These are phyloP conservation scores for Mycena vulgaris DNA, from an alignment of 768 basidiomycete species.

Conservation along the genomic window DNA sequence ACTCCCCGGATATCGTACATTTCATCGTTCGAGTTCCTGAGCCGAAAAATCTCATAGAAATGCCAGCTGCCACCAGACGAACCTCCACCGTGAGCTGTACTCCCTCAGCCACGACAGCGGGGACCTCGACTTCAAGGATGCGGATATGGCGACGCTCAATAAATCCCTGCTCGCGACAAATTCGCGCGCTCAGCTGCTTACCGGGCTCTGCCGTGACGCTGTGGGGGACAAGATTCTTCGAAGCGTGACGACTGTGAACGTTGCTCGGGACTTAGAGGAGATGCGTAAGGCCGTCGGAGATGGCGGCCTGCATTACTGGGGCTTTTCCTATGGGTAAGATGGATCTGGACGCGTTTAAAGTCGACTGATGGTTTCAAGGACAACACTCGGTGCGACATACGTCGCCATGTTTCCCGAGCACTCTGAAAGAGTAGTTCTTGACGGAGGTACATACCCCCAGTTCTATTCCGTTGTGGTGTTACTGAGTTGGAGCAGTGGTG, in stretches of 20 bases:
- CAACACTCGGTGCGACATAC: conserved; percentile 27
- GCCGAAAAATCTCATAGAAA: not conserved
- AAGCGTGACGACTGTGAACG: conserved; percentile 34
- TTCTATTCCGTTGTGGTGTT: not conserved
- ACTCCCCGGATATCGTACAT: conserved; percentile 32
- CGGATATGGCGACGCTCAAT: conserved; percentile 13
- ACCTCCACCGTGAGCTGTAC: conserved; percentile 28
- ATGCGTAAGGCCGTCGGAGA: conserved; percentile 35
- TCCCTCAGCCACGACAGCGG: conserved; percentile 21
- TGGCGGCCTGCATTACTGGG: conserved; percentile 33
- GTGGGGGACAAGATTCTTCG: conserved; percentile 32
- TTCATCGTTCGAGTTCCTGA: not conserved
- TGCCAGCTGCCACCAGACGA: conserved; percentile 29
- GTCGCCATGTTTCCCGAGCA: conserved; percentile 36
- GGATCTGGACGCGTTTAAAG: not conserved
- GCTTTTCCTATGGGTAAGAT: conserved; percentile 33
- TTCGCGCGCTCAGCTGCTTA: conserved; percentile 21
- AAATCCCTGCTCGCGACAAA: conserved; percentile 9
- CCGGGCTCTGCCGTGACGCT: conserved; percentile 26
- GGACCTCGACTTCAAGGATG: conserved; percentile 29
- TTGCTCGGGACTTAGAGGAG: conserved; percentile 28
- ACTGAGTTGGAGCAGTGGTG: conserved; percentile 1
- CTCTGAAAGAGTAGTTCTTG: conserved; percentile 17
- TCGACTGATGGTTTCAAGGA: not conserved
- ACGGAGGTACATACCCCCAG: conserved; percentile 16